Evolutionary conservation across 805 yeast genomes (phyloP).

Genomic region (Scheffersomyces stipitis): DNA sequence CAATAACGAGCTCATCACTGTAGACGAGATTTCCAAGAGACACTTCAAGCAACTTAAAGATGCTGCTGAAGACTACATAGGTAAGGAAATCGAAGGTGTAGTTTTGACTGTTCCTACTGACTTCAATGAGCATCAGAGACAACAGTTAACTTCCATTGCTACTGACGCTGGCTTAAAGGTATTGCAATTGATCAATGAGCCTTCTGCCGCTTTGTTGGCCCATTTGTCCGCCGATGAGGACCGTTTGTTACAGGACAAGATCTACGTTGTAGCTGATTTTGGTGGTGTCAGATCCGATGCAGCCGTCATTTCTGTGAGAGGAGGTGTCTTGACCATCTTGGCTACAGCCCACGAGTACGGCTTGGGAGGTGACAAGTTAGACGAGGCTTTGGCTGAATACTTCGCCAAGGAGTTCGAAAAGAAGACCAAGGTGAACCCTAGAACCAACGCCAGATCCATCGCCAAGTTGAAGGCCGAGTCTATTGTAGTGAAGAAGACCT

Average conservation of each 20-base stretch:
- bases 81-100: slow-evolving; percentile 73
- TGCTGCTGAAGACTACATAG: slow-evolving; percentile 93
- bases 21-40: slow-evolving; percentile 78
- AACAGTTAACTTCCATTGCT: slow-evolving; percentile 60
- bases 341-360: slow-evolving; percentile 80
- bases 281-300: slow-evolving; percentile 97
- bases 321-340: slow-evolving; percentile 87
- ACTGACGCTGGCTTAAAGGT: slow-evolving; percentile 73
- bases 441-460: slow-evolving; percentile 74
- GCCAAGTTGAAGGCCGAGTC: slow-evolving; percentile 88
- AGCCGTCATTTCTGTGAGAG: slow-evolving; percentile 89
- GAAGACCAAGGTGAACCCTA: slow-evolving; percentile 79
- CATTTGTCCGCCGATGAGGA: slow-evolving; percentile 55
- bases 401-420: slow-evolving; percentile 94
- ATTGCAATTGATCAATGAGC: slow-evolving; percentile 87
- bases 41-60: slow-evolving; percentile 77
- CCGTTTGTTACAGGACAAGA: slow-evolving; percentile 58
- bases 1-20: slow-evolving; percentile 54
- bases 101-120: slow-evolving; percentile 91
- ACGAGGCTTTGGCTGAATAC: slow-evolving; percentile 72
- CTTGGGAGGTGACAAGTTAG: slow-evolving; percentile 88
- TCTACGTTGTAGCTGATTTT: slow-evolving; percentile 90
- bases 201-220: slow-evolving; percentile 86
- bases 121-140: slow-evolving; percentile 72
- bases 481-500: slow-evolving; percentile 82